Evolutionary conservation across 202 grass and related monocot species (phyloP).

Genomic region (Sporobolus alterniflorus): DNA sequence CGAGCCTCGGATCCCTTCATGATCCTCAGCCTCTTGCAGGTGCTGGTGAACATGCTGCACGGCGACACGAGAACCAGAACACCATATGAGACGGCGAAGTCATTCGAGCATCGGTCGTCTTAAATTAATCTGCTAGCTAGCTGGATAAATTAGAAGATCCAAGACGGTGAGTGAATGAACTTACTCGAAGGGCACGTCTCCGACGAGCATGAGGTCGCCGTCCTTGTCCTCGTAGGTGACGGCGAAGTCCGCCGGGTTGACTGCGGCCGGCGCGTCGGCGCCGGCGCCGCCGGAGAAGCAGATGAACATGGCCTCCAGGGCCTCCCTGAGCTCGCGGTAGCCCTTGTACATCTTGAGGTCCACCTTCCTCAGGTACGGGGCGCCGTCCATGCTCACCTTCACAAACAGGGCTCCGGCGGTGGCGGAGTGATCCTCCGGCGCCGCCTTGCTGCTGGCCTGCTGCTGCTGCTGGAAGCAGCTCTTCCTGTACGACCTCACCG

Average conservation of each 20-base stretch:
- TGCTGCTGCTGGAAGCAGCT: slow-evolving; percentile 74
- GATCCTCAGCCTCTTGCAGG: slow-evolving; percentile 94
- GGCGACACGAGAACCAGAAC: neutral
- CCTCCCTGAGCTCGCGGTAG: slow-evolving; percentile 88
- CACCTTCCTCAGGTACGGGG: slow-evolving; percentile 86
- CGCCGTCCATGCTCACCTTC: slow-evolving; percentile 97
- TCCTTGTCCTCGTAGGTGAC: slow-evolving; percentile 98
- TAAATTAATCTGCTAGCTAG: too few relatives aligned
- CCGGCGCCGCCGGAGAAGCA: slow-evolving; percentile 52
- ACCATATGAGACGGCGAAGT: slow-evolving; percentile 26
- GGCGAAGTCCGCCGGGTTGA: slow-evolving; percentile 65
- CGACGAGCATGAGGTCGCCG: slow-evolving; percentile 95
- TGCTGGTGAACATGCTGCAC: slow-evolving; percentile 79
- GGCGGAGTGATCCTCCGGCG: slow-evolving; percentile 14
- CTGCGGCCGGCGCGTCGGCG: neutral
- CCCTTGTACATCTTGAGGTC: slow-evolving; percentile 87
- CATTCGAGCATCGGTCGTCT: too few relatives aligned
- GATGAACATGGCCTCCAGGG: slow-evolving; percentile 88
- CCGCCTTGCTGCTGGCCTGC: neutral
- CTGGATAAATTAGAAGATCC: too few relatives aligned
- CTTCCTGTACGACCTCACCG: slow-evolving; percentile 88
- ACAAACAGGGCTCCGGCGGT: slow-evolving; percentile 45
- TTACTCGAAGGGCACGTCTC: slow-evolving; percentile 98
- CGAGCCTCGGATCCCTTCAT: slow-evolving; percentile 88
- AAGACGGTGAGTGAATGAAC: too few relatives aligned